phyloP scores from a whole-genome alignment of 495 filamentous ascomycete genomes.

The Annulohypoxylon moriforme region DNA sequence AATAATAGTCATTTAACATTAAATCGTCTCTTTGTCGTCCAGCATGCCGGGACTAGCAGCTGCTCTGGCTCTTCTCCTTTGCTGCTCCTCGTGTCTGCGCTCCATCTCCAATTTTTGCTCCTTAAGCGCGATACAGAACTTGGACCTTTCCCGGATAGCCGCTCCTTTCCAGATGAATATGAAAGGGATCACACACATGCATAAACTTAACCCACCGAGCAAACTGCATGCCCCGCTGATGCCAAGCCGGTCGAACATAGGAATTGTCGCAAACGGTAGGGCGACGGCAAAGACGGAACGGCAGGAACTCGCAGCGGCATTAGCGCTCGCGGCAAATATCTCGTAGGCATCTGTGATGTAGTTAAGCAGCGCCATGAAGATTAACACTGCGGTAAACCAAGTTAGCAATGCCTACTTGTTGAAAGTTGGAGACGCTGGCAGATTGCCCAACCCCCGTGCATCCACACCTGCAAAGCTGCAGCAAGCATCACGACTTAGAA shows the following conservation, averaged over 20 bases:
- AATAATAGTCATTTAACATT: background rate
- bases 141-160: conserved; percentile 48
- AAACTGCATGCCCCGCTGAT: conserved; percentile 54
- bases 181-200: conserved; percentile 56
- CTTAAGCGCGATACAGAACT: conserved; percentile 53
- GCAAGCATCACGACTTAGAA: background rate
- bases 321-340: conserved; percentile 75
- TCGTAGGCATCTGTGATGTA: conserved; percentile 83
- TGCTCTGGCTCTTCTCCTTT: conserved; percentile 13
- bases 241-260: conserved; percentile 54
- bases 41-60: background rate
- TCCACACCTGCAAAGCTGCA: background rate
- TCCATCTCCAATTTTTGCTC: conserved; percentile 54
- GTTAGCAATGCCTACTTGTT: conserved; percentile 8
- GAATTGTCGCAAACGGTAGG: conserved; percentile 61
- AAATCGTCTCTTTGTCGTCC: conserved; percentile 30
- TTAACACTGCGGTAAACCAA: conserved; percentile 49
- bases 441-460: background rate
- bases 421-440: background rate
- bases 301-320: conserved; percentile 71
- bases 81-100: conserved; percentile 46
- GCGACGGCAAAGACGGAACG: conserved; percentile 72
- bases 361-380: conserved; percentile 73
- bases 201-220: conserved; percentile 52
- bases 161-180: conserved; percentile 58